Conservation (phyloP, 1,284 basidiomycete genomes). For the Bjerkandera adusta region DNA sequence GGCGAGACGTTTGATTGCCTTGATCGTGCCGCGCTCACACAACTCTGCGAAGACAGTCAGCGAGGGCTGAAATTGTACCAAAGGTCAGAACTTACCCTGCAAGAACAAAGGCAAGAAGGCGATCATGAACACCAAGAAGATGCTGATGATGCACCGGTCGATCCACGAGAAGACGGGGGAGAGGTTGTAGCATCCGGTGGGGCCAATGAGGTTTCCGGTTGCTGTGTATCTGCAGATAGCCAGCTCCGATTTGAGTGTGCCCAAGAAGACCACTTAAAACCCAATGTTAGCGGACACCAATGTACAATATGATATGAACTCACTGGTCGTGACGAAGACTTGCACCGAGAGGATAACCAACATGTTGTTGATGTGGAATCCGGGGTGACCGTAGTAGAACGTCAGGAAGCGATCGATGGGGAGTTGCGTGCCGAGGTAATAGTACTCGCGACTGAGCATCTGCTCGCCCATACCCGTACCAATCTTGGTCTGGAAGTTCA, state of each 20-base stretch:
- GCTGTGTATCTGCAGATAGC: slow-evolving; percentile 76
- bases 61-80: background rate
- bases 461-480: slow-evolving; percentile 99
- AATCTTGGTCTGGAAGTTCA: slow-evolving; percentile 99
- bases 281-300: slow-evolving; percentile 16
- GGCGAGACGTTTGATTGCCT: slow-evolving; percentile 83
- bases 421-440: slow-evolving; percentile 98
- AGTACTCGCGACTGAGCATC: slow-evolving; percentile 98
- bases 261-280: slow-evolving; percentile 85
- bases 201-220: slow-evolving; percentile 69
- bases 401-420: slow-evolving; percentile 98
- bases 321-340: slow-evolving; percentile 84
- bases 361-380: slow-evolving; percentile 99
- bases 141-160: slow-evolving; percentile 90
- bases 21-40: slow-evolving; percentile 87
- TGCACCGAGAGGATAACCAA: slow-evolving; percentile 94
- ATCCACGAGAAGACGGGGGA: slow-evolving; percentile 92
- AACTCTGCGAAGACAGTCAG: slow-evolving; percentile 57
- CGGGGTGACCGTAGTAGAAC: slow-evolving; percentile 99
- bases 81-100: slow-evolving; percentile 65
- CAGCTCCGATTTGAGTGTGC: slow-evolving; percentile 82
- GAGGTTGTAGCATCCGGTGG: slow-evolving; percentile 90
- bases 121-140: slow-evolving; percentile 96
- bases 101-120: slow-evolving; percentile 91
- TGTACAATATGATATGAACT: slow-evolving; percentile 30